Base-by-base conservation (phyloP, 1,284 basidiomycete genomes). In the Ceratobasidium sp. region DNA sequence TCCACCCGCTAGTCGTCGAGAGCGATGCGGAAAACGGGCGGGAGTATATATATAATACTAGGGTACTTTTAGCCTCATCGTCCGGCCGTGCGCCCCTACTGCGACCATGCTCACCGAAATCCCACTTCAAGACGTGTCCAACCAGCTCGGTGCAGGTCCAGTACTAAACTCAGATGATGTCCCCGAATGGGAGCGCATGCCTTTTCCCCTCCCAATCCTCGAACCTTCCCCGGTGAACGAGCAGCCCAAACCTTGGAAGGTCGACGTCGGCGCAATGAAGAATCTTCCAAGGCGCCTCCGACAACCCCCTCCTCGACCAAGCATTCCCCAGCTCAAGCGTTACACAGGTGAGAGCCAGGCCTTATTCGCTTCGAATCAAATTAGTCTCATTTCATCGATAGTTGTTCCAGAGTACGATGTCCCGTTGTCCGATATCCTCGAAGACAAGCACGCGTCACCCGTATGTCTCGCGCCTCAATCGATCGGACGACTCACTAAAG, bases 401-500 rank as follows among this genome's bases (percentile, higher is more conserved):
- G 65, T 70, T 34, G 58, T 70, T 23, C 65, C 65, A 39, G 53
- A 70, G 34, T 70, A 70, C 32, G 53, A 70, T 30, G 30, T 70
- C 43, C 65, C 65, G 18, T 26, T 70, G 34, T 43, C 39, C 6
- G 65, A 70, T n/a, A 70, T 70, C 18, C 23, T 70, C 28, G 16
- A 70, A 5, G 65, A 70, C 53, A 43, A 41, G 21, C 65, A 70
- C 26, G 65, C 65, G 26, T 70, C 65, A 18, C 65, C 65, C 26
- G 65, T 70, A 21, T 8, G 53, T 53, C 26, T 12, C 1, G 16
- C 34, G n/a, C 26, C 21, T 4, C 34, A n/a, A 36, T 48, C 2
- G 45, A 6, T 34, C 26, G 4, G 1, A 6, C 21, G 16, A 32
- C n/a, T 58, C 12, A 34, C 26, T 30, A 32, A 41, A 21, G 10